Evolutionary conservation across 2,329 filamentous ascomycete species (phyloP), one percentile per base, ranked within the genome.

Genomic region (Macrophomina phaseolina): DNA sequence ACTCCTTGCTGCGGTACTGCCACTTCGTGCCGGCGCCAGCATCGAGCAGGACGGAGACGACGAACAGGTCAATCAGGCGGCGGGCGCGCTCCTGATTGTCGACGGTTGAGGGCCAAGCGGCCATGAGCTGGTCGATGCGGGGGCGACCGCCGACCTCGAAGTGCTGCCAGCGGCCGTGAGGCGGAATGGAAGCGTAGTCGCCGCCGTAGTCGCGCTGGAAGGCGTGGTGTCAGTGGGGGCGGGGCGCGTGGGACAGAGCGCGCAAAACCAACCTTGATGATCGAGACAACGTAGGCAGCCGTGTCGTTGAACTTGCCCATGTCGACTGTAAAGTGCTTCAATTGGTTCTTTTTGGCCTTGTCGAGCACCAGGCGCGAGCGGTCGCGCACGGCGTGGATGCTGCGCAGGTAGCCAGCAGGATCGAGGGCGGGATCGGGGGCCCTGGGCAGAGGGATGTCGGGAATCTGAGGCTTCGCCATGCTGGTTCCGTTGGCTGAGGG

Each of bases 1-100:
- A 96, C 75, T 97, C 93, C 69, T 90, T 90, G 76, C 93, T 97
- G 82, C 92, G 95, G 82, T 97, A 99, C 71, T 89, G 90, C 95
- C 95, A 99, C 71, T 88, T 86, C 2, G 89, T 94, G 48, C 95
- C 95, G 1, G 95, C 93, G 48, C 95, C 95, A 4, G 95, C 92
- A 75, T 96, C 92, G 8, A 96, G 85, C 60, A 96, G 82, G 7
- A 95, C 92, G 60, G 92, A 94, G 69, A 95, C 82, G 49, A 93
- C 81, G 80, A 93, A 94, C 42, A 94, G 84, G 72, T 94, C 91
- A 68, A 94, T 85, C 69, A 94, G 80, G 69, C 92, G 86, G 69
- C 91, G 89, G 67, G 90, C 92, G 69, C 89, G 87, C 79, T 94
- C 91, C 66, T 88, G 87, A 69, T 84, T 86, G 76, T 95, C 91